Evolutionary conservation across 352 stramenopile species (phyloP).

Genomic region (Phytophthora rubi): DNA sequence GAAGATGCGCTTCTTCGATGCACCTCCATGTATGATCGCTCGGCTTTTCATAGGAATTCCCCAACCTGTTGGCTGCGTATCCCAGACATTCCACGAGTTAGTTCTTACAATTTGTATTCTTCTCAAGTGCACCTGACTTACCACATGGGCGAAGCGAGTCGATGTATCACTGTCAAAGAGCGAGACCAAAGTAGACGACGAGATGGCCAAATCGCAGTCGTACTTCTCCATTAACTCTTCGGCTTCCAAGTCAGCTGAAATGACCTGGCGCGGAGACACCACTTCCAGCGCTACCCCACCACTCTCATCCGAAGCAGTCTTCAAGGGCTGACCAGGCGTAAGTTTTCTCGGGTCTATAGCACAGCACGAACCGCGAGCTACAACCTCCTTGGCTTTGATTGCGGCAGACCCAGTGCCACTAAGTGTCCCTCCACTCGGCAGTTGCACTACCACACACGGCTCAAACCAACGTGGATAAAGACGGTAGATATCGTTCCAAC

Average conservation of each 20-base stretch:
- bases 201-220: constrained; percentile 76
- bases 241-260: constrained; percentile 66
- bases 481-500: constrained; percentile 66
- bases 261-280: constrained; percentile 33
- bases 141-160: constrained; percentile 31
- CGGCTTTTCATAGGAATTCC: constrained; percentile 67
- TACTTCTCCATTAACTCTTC: constrained; percentile 69
- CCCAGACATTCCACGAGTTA: constrained; percentile 2
- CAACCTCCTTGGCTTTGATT: constrained; percentile 59
- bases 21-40: constrained; percentile 31
- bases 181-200: constrained; percentile 67
- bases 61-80: constrained; percentile 47
- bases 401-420: not conserved
- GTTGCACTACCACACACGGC: constrained; percentile 37
- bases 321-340: constrained; percentile 20
- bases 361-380: constrained; percentile 35
- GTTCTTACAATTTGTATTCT: not conserved
- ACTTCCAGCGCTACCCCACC: constrained; percentile 21
- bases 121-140: constrained; percentile 12
- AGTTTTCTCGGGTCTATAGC: constrained; percentile 20
- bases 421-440: constrained; percentile 20
- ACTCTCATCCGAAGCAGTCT: constrained; percentile 14
- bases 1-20: constrained; percentile 58
- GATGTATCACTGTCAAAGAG: constrained; percentile 71
- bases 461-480: constrained; percentile 76